phyloP scores from a whole-genome alignment of 75 land plant species.

The Chamaecyparis obtusa region DNA sequence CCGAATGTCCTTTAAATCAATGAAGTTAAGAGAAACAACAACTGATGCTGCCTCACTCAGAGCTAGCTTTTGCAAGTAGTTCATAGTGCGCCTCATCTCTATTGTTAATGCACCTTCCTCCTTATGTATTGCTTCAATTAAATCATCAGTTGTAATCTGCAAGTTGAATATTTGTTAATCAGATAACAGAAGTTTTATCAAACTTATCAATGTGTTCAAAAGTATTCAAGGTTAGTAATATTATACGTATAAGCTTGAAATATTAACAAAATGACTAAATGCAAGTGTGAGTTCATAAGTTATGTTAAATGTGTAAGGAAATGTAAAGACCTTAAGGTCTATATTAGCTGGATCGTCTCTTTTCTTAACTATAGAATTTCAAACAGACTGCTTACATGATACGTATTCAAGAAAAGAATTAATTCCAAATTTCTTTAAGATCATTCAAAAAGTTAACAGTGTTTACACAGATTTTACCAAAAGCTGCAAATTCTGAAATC shows the following conservation, averaged over 20 bases:
- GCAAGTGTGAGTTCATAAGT: background rate
- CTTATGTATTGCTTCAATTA: conserved; percentile 82
- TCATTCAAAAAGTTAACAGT: no score
- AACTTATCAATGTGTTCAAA: background rate
- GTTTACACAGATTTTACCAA: no score
- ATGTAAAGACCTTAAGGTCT: no score
- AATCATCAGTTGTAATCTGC: conserved; percentile 96
- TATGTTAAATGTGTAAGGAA: background rate
- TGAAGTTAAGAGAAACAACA: conserved; percentile 82
- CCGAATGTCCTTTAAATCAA: conserved; percentile 77
- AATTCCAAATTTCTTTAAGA: no score
- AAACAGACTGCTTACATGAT: no score
- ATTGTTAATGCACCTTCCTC: conserved; percentile 90
- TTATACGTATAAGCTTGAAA: background rate
- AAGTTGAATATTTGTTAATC: background rate
- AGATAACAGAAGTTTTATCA: background rate
- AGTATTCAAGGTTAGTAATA: background rate
- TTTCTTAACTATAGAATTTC: no score
- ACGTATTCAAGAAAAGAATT: no score
- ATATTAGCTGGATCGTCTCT: no score
- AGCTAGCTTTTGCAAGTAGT: conserved; percentile 75
- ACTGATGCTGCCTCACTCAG: conserved; percentile 92
- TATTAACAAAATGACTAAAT: background rate
- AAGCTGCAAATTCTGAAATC: no score
- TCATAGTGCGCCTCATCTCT: conserved; percentile 58